These are phyloP conservation scores for Diaporthe sp. DNA, from an alignment of 2,329 filamentous ascomycete species.

Conservation along the genomic window DNA sequence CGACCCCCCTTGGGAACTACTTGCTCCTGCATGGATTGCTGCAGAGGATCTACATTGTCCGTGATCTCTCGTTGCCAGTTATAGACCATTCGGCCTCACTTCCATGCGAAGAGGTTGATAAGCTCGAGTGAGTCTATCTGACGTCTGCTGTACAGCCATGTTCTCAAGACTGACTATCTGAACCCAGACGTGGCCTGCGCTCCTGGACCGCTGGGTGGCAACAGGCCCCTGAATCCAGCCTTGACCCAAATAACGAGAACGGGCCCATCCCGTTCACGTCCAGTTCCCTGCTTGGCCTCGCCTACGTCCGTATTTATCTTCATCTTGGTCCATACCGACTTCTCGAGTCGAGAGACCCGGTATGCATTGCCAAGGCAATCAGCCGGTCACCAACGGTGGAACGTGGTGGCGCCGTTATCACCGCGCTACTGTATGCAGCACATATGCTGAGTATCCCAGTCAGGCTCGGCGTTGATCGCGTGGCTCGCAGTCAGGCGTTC, in stretches of 20 bases:
- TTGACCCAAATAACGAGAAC: slow-evolving; percentile 53
- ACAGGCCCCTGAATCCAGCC: slow-evolving; percentile 50
- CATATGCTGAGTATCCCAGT: slow-evolving; percentile 67
- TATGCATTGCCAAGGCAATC: slow-evolving; percentile 52
- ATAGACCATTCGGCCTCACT: slow-evolving; percentile 27
- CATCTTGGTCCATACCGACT: slow-evolving; percentile 55
- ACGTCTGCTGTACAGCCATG: no score
- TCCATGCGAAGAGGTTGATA: slow-evolving; percentile 3
- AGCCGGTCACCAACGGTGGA: slow-evolving; percentile 51
- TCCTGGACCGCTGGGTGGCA: slow-evolving; percentile 53
- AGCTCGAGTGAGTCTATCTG: background rate
- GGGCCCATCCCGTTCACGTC: slow-evolving; percentile 56
- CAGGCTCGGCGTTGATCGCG: slow-evolving; percentile 62
- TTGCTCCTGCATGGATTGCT: slow-evolving; percentile 49
- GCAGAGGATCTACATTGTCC: slow-evolving; percentile 51
- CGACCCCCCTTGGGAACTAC: slow-evolving; percentile 51
- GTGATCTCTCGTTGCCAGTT: slow-evolving; percentile 49
- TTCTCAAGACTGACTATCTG: slow-evolving; percentile 48
- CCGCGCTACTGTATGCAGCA: slow-evolving; percentile 62
- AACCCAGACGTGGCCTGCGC: slow-evolving; percentile 44
- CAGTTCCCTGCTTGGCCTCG: slow-evolving; percentile 55
- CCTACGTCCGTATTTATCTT: slow-evolving; percentile 57
- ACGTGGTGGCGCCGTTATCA: slow-evolving; percentile 58
- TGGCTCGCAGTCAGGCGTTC: slow-evolving; percentile 64
- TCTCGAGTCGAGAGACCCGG: slow-evolving; percentile 55